A percentile compares a stretch with the other conserved stretches of the same genome.
phyloP scores from a whole-genome alignment of 2,329 filamentous ascomycete genomes.

The Alternaria angustiovoidea region DNA sequence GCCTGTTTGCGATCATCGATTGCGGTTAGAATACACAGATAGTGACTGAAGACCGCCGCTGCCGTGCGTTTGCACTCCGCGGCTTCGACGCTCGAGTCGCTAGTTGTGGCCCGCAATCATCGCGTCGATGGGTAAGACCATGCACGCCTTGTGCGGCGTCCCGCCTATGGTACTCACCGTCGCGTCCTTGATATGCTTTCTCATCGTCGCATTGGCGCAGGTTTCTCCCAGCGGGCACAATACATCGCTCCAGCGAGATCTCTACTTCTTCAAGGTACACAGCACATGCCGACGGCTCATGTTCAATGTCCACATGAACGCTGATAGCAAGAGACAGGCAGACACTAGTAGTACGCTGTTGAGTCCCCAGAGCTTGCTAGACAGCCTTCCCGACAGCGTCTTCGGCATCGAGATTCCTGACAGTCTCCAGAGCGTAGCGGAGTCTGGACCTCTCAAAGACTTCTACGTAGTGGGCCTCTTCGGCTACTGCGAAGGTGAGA shows the following conservation, averaged over 20 bases:
- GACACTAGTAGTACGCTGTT: not conserved
- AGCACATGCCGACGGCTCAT: not conserved
- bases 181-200: not conserved
- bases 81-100: not conserved
- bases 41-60: not conserved
- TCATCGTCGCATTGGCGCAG: not conserved
- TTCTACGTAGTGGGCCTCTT: not conserved
- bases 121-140: not conserved
- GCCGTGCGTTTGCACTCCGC: not conserved
- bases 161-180: not conserved
- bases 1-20: not conserved
- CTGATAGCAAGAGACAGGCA: not conserved
- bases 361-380: not conserved
- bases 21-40: not conserved
- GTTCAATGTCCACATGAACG: not conserved
- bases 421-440: not conserved
- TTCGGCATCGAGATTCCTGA: conserved; percentile 1
- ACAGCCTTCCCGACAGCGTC: not conserved
- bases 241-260: not conserved
- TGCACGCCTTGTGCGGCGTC: not conserved
- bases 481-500: not conserved
- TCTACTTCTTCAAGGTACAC: not conserved
- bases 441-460: not conserved
- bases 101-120: not conserved
- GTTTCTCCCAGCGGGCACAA: not conserved